Evolutionary conservation across 2,329 filamentous ascomycete species (phyloP).

Genomic region (Trichoderma brevicompactum): DNA sequence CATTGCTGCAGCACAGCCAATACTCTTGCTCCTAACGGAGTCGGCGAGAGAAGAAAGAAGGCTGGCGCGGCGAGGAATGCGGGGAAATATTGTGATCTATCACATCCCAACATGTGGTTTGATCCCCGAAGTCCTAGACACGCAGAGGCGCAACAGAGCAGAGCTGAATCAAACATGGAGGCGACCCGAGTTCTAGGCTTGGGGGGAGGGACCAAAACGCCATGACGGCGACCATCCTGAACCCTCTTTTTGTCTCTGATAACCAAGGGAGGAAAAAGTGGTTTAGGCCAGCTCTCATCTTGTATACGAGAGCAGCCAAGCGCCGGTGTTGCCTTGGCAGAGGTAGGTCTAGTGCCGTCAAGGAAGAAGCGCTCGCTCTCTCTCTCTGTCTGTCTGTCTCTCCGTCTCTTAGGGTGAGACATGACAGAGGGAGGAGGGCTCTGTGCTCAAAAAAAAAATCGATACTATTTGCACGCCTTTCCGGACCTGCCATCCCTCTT

Average conservation of each 20-base stretch:
- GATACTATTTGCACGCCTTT: slow-evolving; percentile 1
- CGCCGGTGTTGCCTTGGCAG: neutral
- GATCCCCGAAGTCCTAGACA: slow-evolving; percentile 20
- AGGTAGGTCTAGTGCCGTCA: neutral
- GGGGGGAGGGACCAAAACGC: too few relatives aligned
- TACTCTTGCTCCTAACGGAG: slow-evolving; percentile 2
- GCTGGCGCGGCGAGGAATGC: slow-evolving; percentile 27
- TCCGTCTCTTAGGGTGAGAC: too few relatives aligned
- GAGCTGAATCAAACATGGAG: neutral
- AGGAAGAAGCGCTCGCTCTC: too few relatives aligned
- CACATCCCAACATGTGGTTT: slow-evolving; percentile 24
- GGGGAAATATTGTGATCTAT: slow-evolving; percentile 29
- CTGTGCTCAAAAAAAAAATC: too few relatives aligned
- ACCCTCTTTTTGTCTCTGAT: too few relatives aligned
- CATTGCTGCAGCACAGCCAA: neutral
- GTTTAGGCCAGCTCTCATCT: neutral
- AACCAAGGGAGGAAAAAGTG: too few relatives aligned
- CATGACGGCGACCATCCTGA: too few relatives aligned
- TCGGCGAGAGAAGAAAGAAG: neutral
- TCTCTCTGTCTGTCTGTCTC: too few relatives aligned
- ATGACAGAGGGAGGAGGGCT: too few relatives aligned
- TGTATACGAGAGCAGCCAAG: neutral
- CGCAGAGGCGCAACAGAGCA: neutral
- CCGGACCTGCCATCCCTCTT: neutral
- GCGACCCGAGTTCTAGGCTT: slow-evolving; percentile 6